Evolutionary conservation across 2,329 filamentous ascomycete genomes (phyloP).

Genomic region (Exophiala bonariae): DNA sequence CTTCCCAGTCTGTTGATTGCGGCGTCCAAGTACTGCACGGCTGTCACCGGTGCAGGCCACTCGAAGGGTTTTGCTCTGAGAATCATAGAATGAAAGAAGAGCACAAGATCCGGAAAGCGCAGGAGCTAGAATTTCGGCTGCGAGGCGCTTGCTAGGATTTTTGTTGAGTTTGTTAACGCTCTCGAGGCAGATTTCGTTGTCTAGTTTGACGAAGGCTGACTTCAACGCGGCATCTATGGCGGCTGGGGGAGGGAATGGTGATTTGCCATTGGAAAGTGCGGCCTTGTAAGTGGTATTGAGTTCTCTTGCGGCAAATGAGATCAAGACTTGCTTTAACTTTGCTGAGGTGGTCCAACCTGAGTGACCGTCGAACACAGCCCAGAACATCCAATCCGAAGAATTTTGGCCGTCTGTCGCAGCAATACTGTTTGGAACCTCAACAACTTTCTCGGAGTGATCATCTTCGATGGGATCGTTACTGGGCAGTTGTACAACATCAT

Average conservation of each 20-base stretch:
- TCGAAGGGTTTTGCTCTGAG: constrained; percentile 78
- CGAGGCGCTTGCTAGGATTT: constrained; percentile 82
- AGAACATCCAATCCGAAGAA: constrained; percentile 91
- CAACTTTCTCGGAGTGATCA: constrained; percentile 96
- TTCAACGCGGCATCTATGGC: constrained; percentile 91
- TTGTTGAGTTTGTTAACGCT: constrained; percentile 90
- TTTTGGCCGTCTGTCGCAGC: constrained; percentile 60
- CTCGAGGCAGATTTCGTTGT: constrained; percentile 91
- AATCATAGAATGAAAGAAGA: constrained; percentile 94
- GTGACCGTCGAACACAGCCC: constrained; percentile 98
- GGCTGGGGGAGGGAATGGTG: constrained; percentile 69
- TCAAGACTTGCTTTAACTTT: constrained; percentile 87
- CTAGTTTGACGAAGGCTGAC: constrained; percentile 80
- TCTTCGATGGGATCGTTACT: constrained; percentile 98
- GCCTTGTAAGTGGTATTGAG: constrained; percentile 89
- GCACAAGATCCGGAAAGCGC: constrained; percentile 97
- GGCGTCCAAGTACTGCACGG: constrained; percentile 85
- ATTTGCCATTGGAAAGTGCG: constrained; percentile 54
- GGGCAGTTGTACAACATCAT: constrained; percentile 90
- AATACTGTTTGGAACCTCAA: constrained; percentile 72
- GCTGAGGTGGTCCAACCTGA: constrained; percentile 98
- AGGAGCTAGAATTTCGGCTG: constrained; percentile 86
- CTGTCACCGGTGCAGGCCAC: constrained; percentile 96
- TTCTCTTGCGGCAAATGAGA: constrained; percentile 89
- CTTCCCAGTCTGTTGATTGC: constrained; percentile 70